A percentile compares a stretch with the other conserved stretches of the same genome.
These are phyloP conservation scores for Blastocystis sp. DNA, from an alignment of 352 stramenopile genomes.

Conservation along the genomic window DNA sequence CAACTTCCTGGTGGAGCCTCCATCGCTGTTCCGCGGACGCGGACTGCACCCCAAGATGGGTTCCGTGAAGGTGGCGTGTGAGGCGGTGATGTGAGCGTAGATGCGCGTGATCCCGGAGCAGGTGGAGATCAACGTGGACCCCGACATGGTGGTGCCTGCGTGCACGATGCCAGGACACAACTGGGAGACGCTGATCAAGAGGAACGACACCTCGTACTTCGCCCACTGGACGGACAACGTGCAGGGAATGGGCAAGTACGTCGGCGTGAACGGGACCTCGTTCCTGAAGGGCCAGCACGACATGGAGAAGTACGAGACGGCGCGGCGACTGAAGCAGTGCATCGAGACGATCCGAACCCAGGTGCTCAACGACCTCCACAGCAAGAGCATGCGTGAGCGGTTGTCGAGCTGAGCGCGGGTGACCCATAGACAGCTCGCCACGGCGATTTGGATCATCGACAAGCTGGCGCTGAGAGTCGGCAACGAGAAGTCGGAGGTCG, in stretches of 20 bases:
- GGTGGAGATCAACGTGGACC: constrained; percentile 94
- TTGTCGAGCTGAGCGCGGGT: constrained; percentile 83
- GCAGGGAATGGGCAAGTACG: constrained; percentile 81
- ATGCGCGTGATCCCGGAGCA: constrained; percentile 84
- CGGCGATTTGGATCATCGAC: constrained; percentile 99
- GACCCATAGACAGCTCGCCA: constrained; percentile 90
- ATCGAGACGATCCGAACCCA: constrained; percentile 92
- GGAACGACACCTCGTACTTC: constrained; percentile 86
- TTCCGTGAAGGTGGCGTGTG: constrained; percentile 86
- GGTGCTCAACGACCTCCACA: constrained; percentile 85
- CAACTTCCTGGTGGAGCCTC: constrained; percentile 95
- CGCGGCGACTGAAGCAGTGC: constrained; percentile 92
- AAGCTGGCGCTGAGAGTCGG: constrained; percentile 97
- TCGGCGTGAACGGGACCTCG: constrained; percentile 93
- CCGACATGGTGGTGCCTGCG: constrained; percentile 86
- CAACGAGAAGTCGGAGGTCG: constrained; percentile 97
- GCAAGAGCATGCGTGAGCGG: constrained; percentile 79
- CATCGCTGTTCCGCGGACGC: constrained; percentile 94
- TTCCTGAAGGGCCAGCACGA: constrained; percentile 99
- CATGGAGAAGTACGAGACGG: constrained; percentile 98
- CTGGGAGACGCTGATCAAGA: constrained; percentile 95
- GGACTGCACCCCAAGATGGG: constrained; percentile 99
- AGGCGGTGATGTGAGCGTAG: background rate
- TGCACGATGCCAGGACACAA: constrained; percentile 90
- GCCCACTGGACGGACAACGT: constrained; percentile 98